phyloP scores from a whole-genome alignment of 2,329 filamentous ascomycete species.

The Aspergillus cejpii region DNA sequence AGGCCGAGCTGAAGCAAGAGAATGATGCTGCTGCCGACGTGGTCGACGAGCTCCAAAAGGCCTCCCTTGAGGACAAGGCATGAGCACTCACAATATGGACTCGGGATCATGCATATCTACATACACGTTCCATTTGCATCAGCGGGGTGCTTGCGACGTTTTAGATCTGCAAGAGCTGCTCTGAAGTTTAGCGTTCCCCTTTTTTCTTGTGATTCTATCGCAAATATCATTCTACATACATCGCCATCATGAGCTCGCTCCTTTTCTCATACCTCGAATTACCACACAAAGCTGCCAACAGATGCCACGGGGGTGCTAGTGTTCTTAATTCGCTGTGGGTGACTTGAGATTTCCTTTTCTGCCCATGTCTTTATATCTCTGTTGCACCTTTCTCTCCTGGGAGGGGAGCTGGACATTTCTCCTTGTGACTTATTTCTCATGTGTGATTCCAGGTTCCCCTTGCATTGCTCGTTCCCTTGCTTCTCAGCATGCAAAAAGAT shows the following conservation, averaged over 20 bases:
- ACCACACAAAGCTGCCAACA: not conserved
- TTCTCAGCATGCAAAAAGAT: not conserved
- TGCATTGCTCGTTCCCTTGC: not conserved
- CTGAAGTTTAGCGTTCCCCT: slow-evolving; percentile 19
- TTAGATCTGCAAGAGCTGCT: slow-evolving; percentile 14
- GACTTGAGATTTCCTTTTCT: slow-evolving; percentile 1
- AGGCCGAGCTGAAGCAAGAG: slow-evolving; percentile 50
- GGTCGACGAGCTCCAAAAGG: slow-evolving; percentile 54
- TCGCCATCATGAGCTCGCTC: not conserved
- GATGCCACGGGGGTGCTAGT: not conserved
- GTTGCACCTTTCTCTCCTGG: slow-evolving; percentile 1
- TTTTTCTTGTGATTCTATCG: slow-evolving; percentile 7
- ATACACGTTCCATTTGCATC: slow-evolving; percentile 13
- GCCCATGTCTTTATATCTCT: slow-evolving; percentile 2
- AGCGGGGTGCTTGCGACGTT: slow-evolving; percentile 14
- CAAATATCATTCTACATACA: not conserved
- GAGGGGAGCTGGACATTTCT: not conserved
- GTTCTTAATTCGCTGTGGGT: not conserved
- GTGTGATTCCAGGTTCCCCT: slow-evolving; percentile 3
- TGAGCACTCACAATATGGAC: slow-evolving; percentile 17
- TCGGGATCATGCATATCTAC: not conserved
- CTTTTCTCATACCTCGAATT: not conserved
- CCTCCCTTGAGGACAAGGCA: slow-evolving; percentile 53
- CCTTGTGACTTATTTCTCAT: slow-evolving; percentile 10
- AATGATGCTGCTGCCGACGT: slow-evolving; percentile 55